phyloP scores from a whole-genome alignment of 768 basidiomycete species.

The Inosperma sp. region DNA sequence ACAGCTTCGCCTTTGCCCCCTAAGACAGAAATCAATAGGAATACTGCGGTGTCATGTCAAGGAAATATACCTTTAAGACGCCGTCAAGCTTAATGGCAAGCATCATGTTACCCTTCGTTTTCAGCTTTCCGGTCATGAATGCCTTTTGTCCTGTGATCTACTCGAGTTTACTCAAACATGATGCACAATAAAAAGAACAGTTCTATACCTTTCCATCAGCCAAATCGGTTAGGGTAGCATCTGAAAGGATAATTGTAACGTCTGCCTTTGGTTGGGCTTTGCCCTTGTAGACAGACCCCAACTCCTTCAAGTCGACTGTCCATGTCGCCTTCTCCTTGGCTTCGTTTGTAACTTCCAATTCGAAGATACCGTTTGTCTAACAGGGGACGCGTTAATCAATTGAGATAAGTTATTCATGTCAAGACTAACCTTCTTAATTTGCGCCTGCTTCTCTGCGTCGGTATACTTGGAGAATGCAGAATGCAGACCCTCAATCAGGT shows the following conservation, averaged over 20 bases:
- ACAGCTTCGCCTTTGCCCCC: constrained; percentile 46
- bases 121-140: constrained; percentile 93
- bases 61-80: constrained; percentile 64
- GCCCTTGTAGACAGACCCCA: constrained; percentile 73
- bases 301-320: constrained; percentile 93
- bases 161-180: background rate
- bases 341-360: constrained; percentile 72
- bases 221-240: constrained; percentile 69
- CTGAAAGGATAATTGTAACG: constrained; percentile 74
- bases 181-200: background rate
- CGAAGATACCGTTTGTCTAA: constrained; percentile 90
- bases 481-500: constrained; percentile 52
- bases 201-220: constrained; percentile 62
- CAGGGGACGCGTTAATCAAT: too few relatives aligned
- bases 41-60: background rate
- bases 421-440: constrained; percentile 65
- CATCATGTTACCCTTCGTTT: constrained; percentile 92
- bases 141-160: constrained; percentile 90
- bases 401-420: background rate
- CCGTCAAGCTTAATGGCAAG: constrained; percentile 86
- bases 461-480: constrained; percentile 48
- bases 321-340: constrained; percentile 69
- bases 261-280: constrained; percentile 69
- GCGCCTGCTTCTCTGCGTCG: constrained; percentile 58
- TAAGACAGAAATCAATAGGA: constrained; percentile 13